Base-by-base conservation (phyloP, 176 grass and related monocot species). In the Otatea glauca region DNA sequence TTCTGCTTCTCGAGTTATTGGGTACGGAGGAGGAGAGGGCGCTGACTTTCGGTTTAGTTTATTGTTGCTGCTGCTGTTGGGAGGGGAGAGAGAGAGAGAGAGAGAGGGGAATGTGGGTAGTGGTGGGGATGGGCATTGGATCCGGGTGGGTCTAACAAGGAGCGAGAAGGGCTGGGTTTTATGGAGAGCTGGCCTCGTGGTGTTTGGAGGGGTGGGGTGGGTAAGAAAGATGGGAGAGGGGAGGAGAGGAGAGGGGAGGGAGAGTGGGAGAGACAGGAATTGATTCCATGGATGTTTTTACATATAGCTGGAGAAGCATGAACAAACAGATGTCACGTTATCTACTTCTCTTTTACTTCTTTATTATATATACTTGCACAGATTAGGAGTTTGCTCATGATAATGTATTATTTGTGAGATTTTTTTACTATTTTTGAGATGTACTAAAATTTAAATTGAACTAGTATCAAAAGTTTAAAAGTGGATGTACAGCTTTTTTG, bases 31-130 rank as follows among this genome's bases (percentile, higher is more conserved):
- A 72, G 32, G 59, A 9, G 43, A 56, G 39, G 81, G 86, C 91
- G 88, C 89, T 93, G 94, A 93, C 91, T 93, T 96, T 76, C 59
- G 38, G 63, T 15, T 77, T 54, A 65, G 68, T 79, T 65, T 84
- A 76, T 32, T 56, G 51, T 16, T 18, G 21, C n/a, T 12, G 68
- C 27, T 55, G 80, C 7, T 48, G 43, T 44, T 74, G 71, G 59
- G 10, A 21, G 24, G 67, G 32, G 25, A 23, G 81, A 45, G 18
- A 55, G 20, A 21, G 51, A 20, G 17, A 0, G 50, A 18, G 7
- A 23, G 21, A 23, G 55, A 9, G 0, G 56, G 56, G 21, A n/a
- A 24, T 7, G 47, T 21, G 2, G 73, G 6, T 66, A 32, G 83
- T 56, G 51, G 51, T 79, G 71, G 73, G 39, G 73, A 71, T 47